Conservation (phyloP, 176 grass and related monocot species). For the Phragmites australis region DNA sequence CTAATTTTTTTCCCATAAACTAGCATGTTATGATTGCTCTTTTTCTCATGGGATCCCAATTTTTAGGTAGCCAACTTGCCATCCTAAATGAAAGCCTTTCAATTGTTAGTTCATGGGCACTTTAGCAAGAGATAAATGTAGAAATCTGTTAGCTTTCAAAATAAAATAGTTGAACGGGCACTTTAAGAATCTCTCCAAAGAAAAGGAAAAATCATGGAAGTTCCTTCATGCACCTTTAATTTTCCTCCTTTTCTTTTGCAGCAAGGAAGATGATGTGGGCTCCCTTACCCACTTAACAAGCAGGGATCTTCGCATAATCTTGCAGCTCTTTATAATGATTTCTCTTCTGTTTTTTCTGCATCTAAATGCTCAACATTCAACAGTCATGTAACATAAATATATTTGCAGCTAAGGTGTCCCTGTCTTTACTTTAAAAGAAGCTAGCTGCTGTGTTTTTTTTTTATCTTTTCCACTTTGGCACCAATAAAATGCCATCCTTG, state of each 20-base stretch:
- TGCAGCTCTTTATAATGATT: slow-evolving; percentile 31
- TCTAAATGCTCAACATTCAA: slow-evolving; percentile 30
- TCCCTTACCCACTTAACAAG: slow-evolving; percentile 46
- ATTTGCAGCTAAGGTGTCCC: slow-evolving; percentile 37
- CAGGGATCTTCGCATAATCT: slow-evolving; percentile 42
- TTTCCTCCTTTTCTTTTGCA: slow-evolving; percentile 41
- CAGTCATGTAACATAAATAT: neutral
- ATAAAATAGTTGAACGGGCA: slow-evolving; percentile 34
- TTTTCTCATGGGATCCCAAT: slow-evolving; percentile 28
- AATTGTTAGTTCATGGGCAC: slow-evolving; percentile 1
- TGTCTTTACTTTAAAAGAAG: slow-evolving; percentile 43
- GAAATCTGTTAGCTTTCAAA: slow-evolving; percentile 44
- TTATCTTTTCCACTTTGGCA: slow-evolving; percentile 55
- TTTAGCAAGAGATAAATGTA: slow-evolving; percentile 30
- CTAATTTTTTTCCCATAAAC: slow-evolving; percentile 29
- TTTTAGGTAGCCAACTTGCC: slow-evolving; percentile 27
- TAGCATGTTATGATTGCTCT: slow-evolving; percentile 35
- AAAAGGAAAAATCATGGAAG: slow-evolving; percentile 39
- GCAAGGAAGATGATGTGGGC: slow-evolving; percentile 46
- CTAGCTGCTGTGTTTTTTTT: slow-evolving; percentile 9
- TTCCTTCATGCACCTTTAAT: slow-evolving; percentile 43
- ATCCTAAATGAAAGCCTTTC: slow-evolving; percentile 12
- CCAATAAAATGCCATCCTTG: slow-evolving; percentile 44
- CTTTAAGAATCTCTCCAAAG: slow-evolving; percentile 60
- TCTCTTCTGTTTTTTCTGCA: slow-evolving; percentile 16